Percentiles rank a stretch among this genome's conserved stretches.
Evolutionary conservation across 306 rosid genomes (phyloP).

Genomic region (Purshia tridentata): DNA sequence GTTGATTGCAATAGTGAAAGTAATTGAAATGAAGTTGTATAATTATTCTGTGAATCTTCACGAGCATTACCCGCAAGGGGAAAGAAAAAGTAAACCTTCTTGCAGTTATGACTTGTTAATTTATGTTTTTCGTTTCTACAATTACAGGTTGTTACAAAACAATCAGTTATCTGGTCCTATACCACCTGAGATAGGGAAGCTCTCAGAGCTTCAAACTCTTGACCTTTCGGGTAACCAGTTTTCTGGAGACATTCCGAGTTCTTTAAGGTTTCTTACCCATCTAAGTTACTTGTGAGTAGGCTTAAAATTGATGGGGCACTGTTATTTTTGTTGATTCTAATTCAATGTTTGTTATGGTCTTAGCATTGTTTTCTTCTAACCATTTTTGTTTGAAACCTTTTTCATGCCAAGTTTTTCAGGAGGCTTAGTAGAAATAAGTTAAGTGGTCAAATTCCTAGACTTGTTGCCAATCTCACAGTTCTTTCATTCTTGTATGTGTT

Average conservation of each 20-base stretch:
- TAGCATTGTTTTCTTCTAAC: slow-evolving; percentile 31
- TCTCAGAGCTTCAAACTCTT: slow-evolving; percentile 74
- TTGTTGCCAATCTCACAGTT: slow-evolving; percentile 71
- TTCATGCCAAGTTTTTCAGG: slow-evolving; percentile 79
- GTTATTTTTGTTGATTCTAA: slow-evolving; percentile 7
- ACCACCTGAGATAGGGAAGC: slow-evolving; percentile 75
- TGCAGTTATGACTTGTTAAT: not conserved
- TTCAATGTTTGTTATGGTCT: not conserved
- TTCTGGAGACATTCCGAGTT: slow-evolving; percentile 69
- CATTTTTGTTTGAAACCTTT: slow-evolving; percentile 35
- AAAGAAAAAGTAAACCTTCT: not conserved
- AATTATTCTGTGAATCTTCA: not conserved
- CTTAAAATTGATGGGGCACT: slow-evolving; percentile 19
- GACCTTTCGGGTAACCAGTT: slow-evolving; percentile 86
- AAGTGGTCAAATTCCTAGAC: slow-evolving; percentile 77
- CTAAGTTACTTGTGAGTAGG: slow-evolving; percentile 94
- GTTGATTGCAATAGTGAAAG: not conserved
- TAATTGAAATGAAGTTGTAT: not conserved
- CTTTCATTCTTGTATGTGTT: slow-evolving; percentile 79
- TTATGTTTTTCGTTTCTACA: slow-evolving; percentile 19
- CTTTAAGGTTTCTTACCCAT: slow-evolving; percentile 68
- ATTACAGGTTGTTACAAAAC: slow-evolving; percentile 78
- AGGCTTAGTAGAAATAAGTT: slow-evolving; percentile 79
- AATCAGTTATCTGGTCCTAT: slow-evolving; percentile 77
- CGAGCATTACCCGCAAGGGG: too few relatives aligned